Evolutionary conservation across 2,329 filamentous ascomycete species (phyloP).

Genomic region (Lojkania enalia): DNA sequence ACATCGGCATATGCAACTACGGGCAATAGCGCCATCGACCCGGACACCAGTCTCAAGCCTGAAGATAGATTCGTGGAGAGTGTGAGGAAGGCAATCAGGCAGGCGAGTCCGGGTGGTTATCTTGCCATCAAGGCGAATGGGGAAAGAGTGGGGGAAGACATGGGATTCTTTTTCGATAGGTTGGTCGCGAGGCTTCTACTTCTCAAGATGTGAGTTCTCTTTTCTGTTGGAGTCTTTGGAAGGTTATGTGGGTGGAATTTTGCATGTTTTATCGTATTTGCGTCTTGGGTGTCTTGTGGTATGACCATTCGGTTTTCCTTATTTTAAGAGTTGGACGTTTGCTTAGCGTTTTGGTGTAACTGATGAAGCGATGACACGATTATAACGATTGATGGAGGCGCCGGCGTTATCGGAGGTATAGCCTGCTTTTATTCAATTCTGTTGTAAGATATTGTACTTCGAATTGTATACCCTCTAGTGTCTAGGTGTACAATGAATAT

Average conservation of each 20-base stretch:
- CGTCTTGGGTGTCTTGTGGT: too few relatives aligned
- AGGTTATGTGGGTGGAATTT: neutral
- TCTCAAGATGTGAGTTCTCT: conserved; percentile 4
- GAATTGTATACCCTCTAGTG: too few relatives aligned
- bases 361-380: too few relatives aligned
- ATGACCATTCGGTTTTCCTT: too few relatives aligned
- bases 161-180: conserved; percentile 45
- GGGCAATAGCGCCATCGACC: neutral
- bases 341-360: too few relatives aligned
- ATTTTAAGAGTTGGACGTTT: too few relatives aligned
- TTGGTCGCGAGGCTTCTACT: conserved; percentile 40
- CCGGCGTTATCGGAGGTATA: too few relatives aligned
- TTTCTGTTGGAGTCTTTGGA: neutral
- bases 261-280: too few relatives aligned
- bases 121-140: conserved; percentile 24
- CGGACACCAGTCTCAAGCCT: conserved; percentile 1
- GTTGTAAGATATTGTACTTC: conserved; percentile 2
- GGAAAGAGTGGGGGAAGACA: conserved; percentile 29
- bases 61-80: conserved; percentile 35
- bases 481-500: too few relatives aligned
- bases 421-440: conserved; percentile 1
- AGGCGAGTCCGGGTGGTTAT: conserved; percentile 23
- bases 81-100: conserved; percentile 29
- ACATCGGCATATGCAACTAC: neutral
- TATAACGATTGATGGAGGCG: too few relatives aligned